These are phyloP conservation scores for Vigna angularis DNA, from an alignment of 306 rosid species.

Conservation along the genomic window DNA sequence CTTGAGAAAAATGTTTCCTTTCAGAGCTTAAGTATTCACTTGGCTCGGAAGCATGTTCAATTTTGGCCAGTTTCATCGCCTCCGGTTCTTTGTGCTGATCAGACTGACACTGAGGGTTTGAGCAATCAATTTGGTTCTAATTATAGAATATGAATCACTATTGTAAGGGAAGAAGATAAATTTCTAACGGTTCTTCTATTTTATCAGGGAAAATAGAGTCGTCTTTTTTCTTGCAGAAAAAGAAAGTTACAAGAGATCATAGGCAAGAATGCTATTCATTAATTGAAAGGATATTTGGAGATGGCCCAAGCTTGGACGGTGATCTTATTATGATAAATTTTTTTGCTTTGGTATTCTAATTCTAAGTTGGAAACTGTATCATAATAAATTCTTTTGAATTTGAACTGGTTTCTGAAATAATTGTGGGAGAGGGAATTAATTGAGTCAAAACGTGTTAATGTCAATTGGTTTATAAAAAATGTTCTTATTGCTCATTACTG, in stretches of 20 bases:
- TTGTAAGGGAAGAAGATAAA: constrained; percentile 17
- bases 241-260: constrained; percentile 57
- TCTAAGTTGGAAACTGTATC: constrained; percentile 15
- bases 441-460: constrained; percentile 10
- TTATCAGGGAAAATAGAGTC: constrained; percentile 55
- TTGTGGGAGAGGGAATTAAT: not conserved
- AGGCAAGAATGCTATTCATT: constrained; percentile 66
- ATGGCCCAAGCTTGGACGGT: constrained; percentile 62
- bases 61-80: constrained; percentile 70
- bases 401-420: not conserved
- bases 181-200: constrained; percentile 40
- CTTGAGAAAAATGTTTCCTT: constrained; percentile 42
- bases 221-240: constrained; percentile 63
- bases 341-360: constrained; percentile 79
- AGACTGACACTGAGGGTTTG: constrained; percentile 59
- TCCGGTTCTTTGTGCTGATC: constrained; percentile 65
- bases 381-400: constrained; percentile 6
- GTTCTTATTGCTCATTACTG: not conserved
- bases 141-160: constrained; percentile 4
- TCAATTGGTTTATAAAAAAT: constrained; percentile 19
- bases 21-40: constrained; percentile 64
- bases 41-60: constrained; percentile 64
- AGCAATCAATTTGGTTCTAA: constrained; percentile 35
- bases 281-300: constrained; percentile 70
- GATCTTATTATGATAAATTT: constrained; percentile 78